Evolutionary conservation across 106 monocot genomes (phyloP).

Genomic region (Acorus calamus): DNA sequence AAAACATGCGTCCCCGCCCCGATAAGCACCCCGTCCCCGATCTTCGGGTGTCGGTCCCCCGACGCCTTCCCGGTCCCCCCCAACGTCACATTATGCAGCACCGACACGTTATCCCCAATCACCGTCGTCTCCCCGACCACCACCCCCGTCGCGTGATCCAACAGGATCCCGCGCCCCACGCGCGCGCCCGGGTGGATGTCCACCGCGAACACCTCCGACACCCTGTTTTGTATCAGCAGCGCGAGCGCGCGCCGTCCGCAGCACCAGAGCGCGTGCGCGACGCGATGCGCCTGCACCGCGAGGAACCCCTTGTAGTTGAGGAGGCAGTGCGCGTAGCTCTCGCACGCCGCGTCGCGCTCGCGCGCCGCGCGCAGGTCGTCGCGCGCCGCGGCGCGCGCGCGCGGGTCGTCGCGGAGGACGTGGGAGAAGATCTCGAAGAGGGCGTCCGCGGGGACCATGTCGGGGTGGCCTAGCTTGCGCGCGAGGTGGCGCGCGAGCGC

Average conservation of each 20-base stretch:
- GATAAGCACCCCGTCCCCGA: conserved; percentile 55
- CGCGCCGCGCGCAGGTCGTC: conserved; percentile 39
- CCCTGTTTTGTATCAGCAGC: conserved; percentile 31
- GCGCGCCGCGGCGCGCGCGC: conserved; percentile 9
- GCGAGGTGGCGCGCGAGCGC: conserved; percentile 58
- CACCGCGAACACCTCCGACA: conserved; percentile 48
- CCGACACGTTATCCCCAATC: conserved; percentile 49
- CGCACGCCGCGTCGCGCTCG: conserved; percentile 55
- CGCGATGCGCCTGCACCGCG: conserved; percentile 41
- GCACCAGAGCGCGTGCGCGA: conserved; percentile 37
- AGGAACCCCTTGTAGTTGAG: conserved; percentile 60
- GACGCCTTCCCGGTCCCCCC: conserved; percentile 56
- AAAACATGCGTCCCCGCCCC: conserved; percentile 59
- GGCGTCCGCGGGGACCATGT: conserved; percentile 11
- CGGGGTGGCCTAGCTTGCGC: conserved; percentile 28
- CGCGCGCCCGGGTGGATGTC: conserved; percentile 54
- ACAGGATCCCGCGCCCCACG: conserved; percentile 36
- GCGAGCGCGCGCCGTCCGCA: conserved; percentile 19
- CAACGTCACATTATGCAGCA: conserved; percentile 54
- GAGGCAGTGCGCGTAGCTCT: conserved; percentile 33
- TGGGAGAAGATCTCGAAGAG: conserved; percentile 27
- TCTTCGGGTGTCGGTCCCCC: conserved; percentile 63
- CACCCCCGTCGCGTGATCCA: conserved; percentile 59
- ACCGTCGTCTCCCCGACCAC: conserved; percentile 67
- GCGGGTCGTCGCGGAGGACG: conserved; percentile 11